Evolutionary conservation across 768 basidiomycete species (phyloP), one percentile per base, ranked within the genome.

Genomic region (Pisolithus sp.): DNA sequence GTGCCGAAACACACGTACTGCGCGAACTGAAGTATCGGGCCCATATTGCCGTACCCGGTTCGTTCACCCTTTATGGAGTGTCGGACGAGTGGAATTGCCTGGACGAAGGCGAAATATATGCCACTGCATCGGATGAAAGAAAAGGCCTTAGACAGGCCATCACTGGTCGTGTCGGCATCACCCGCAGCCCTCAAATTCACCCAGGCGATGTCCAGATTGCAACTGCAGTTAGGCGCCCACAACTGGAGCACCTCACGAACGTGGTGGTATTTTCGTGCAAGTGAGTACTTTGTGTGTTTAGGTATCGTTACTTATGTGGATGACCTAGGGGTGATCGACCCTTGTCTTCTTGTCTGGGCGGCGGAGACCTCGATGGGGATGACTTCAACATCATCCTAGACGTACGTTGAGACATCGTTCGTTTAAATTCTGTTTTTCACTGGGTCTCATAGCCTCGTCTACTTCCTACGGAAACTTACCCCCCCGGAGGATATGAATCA

Each of bases 331-430:
- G 77, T 8, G 36, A 66, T 36, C 69, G 77, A 49, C 63, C 75
- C 17, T 53, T 80, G 12, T 71, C 77, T 1, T 75, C 74, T 10
- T 71, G 68, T 53, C 71, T 80, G 15, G 78, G 78, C 24, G 79
- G 78, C 21, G 79, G 79, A 7, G 78, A 80, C 61, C 62, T 79
- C 43, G 78, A 80, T 55, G 78, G 77, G 5, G 77, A 79, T 49
- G 71, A 75, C 20, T 80, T 76, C 49, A 77, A 76, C 58, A 38
- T 78, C n/a, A 73, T 76, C 43, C 62, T 71, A 36, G 69, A 75
- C 50, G 74, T 75, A 37, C 56, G 67, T 61, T 36, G 20, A 36
- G n/a, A 9, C 2, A 21, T 7, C 53, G 52, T 39, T 37, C 30
- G 15, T 49, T 51, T 28, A 30, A 43, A 30, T 36, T 48, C 53